A percentile compares a stretch with the other conserved stretches of the same genome.
phyloP scores from a whole-genome alignment of 2,329 filamentous ascomycete species.

The Cytospora mali region DNA sequence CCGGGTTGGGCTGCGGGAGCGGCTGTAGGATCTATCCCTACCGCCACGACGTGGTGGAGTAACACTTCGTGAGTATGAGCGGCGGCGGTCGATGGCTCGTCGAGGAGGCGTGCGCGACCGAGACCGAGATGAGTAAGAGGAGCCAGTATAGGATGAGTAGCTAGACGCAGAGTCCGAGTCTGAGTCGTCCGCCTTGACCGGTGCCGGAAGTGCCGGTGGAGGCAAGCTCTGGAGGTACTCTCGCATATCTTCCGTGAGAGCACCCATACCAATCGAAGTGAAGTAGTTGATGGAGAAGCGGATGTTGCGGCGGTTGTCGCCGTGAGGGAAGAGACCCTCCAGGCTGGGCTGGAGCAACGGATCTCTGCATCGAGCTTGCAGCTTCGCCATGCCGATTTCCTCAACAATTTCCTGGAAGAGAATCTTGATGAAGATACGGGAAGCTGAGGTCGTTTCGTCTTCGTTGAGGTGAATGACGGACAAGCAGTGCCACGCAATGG shows the following conservation, averaged over 20 bases:
- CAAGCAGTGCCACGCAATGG: constrained; percentile 89
- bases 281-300: constrained; percentile 99
- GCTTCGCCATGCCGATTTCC: constrained; percentile 78
- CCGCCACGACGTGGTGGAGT: constrained; percentile 34
- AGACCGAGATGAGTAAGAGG: constrained; percentile 59
- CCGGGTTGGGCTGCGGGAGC: constrained; percentile 38
- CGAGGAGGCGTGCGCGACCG: constrained; percentile 46
- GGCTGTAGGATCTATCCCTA: constrained; percentile 29
- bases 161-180: constrained; percentile 75
- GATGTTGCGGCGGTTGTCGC: constrained; percentile 83
- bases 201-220: constrained; percentile 75
- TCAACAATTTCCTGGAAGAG: constrained; percentile 91
- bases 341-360: constrained; percentile 77
- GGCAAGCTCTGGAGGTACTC: constrained; percentile 87
- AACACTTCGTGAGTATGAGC: constrained; percentile 38
- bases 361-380: constrained; percentile 77
- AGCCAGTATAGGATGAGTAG: constrained; percentile 74
- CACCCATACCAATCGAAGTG: constrained; percentile 95
- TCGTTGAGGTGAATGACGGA: constrained; percentile 88
- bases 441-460: constrained; percentile 94
- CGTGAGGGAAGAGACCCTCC: constrained; percentile 80
- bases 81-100: constrained; percentile 41
- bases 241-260: constrained; percentile 92
- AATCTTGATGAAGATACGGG: constrained; percentile 98
- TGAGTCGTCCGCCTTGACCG: constrained; percentile 60